Evolutionary conservation across 176 grass and related monocot species (phyloP).

Genomic region (Aechmea fasciata): DNA sequence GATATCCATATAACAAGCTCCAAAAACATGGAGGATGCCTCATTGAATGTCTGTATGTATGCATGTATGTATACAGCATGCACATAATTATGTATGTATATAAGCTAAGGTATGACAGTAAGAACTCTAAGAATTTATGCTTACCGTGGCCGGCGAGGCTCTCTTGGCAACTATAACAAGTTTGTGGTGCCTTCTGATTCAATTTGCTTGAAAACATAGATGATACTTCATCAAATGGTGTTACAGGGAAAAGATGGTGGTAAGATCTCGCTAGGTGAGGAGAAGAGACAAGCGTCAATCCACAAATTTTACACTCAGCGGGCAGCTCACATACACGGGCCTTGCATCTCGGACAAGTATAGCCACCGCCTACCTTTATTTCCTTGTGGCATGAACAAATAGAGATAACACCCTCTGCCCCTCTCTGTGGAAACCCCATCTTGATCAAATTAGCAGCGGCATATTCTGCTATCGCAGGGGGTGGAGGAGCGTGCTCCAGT

Average conservation of each 20-base stretch:
- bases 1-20: too few relatives aligned
- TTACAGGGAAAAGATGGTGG: constrained; percentile 91
- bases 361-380: constrained; percentile 76
- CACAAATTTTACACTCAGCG: constrained; percentile 77
- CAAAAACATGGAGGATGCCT: too few relatives aligned
- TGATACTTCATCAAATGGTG: constrained; percentile 79
- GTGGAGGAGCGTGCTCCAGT: constrained; percentile 82
- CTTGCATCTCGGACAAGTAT: constrained; percentile 97
- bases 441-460: constrained; percentile 91
- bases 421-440: constrained; percentile 99
- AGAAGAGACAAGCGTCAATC: constrained; percentile 86
- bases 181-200: constrained; percentile 64
- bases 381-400: constrained; percentile 99
- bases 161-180: constrained; percentile 79
- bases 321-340: constrained; percentile 92
- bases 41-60: background rate
- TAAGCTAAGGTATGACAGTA: background rate
- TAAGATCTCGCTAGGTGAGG: constrained; percentile 93
- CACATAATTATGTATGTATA: too few relatives aligned
- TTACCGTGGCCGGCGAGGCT: constrained; percentile 66
- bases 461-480: constrained; percentile 96
- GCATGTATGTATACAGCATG: background rate
- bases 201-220: constrained; percentile 37
- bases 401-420: constrained; percentile 82
- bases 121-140: constrained; percentile 1